Evolutionary conservation across 2,329 filamentous ascomycete genomes (phyloP), one percentile per base, ranked within the genome.

Genomic region (Teratosphaeriaceae sp.): DNA sequence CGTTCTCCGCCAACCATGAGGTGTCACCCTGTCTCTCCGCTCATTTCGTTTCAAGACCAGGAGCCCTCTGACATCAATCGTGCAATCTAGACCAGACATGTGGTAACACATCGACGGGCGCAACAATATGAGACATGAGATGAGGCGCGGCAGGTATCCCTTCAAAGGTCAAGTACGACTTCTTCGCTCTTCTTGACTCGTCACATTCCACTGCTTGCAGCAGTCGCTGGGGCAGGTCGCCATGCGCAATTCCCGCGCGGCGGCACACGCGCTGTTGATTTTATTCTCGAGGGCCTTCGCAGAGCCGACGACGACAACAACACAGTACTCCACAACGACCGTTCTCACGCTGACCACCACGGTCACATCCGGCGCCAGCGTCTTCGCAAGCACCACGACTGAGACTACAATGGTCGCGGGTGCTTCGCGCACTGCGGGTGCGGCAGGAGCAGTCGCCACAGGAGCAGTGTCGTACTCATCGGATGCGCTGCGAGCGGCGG

Each of bases 301-400:
- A 16, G 42, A 31, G 26, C 42, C 40, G 30, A 36, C 45, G 18
- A 38, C 41, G 30, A 48, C 46, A n/a, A 49, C 45, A 31, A 55
- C 53, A 1, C 29, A 46, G 15, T 48, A 43, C 20, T 54, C 51
- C 16, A 59, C 55, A 9, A 53, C 49, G 5, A 53, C 52, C 5
- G 33, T 52, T 19, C 35, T 48, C 6, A 52, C 55, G 20, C 48
- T 44, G 5, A 53, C 54, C 1, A 53, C 46, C 8, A 55, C 50
- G 2, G 30, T 53, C 21, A 50, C 52, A 11, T 13, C 40, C 27
- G 35, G 36, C 36, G 23, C 26, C 11, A 26, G 22, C 22, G 20
- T 27, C 12, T 27, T 22, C 24, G 39, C 37, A n/a, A n/a, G n/a
- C n/a, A n/a, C n/a, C n/a, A 47, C 34, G 38, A 46, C 44, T 4